Conservation (phyloP, 345 rosid genomes). For the Arabis hirsuta region DNA sequence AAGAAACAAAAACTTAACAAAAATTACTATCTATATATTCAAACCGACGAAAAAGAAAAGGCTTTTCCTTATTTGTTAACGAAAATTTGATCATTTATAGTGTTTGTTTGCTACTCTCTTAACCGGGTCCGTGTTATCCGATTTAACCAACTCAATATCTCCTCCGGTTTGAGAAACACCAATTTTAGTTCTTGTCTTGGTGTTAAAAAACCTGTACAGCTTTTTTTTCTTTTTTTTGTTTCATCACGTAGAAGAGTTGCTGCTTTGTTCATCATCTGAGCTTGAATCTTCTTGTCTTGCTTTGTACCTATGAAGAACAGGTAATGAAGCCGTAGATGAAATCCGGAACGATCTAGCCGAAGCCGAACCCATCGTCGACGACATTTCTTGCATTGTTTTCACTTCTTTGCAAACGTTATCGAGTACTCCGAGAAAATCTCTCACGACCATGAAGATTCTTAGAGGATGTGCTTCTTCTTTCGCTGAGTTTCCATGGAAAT, state of each 20-base stretch:
- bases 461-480: conserved; percentile 89
- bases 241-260: conserved; percentile 70
- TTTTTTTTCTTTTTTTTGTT: not conserved
- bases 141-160: conserved; percentile 23
- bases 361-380: conserved; percentile 61
- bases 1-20: conserved; percentile 29
- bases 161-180: conserved; percentile 32
- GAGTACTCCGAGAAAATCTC: conserved; percentile 77
- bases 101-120: conserved; percentile 34
- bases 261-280: conserved; percentile 70
- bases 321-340: conserved; percentile 73
- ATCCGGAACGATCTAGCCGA: conserved; percentile 88
- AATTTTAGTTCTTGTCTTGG: not conserved
- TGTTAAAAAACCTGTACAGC: conserved; percentile 40
- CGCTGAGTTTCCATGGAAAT: conserved; percentile 83
- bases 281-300: conserved; percentile 65
- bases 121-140: conserved; percentile 22
- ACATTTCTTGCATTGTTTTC: conserved; percentile 76
- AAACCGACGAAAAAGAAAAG: conserved; percentile 13
- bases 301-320: conserved; percentile 78
- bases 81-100: conserved; percentile 36
- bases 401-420: conserved; percentile 98
- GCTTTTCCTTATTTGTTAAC: conserved; percentile 33
- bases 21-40: conserved; percentile 26
- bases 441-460: conserved; percentile 85